phyloP scores from a whole-genome alignment of 441 rosid species.

The Populus hybrid region DNA sequence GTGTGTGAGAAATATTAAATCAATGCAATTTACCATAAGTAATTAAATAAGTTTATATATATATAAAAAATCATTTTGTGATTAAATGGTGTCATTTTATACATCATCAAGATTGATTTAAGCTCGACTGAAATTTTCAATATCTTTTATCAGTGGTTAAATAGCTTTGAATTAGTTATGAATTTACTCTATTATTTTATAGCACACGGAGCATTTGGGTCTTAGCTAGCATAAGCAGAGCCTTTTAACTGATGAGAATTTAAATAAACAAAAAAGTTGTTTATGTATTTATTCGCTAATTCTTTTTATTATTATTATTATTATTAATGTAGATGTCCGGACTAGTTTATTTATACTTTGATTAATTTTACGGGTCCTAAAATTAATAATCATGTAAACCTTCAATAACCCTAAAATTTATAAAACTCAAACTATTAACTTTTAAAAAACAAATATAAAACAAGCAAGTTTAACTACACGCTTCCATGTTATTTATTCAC shows the following conservation, averaged over 20 bases:
- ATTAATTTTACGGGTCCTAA: rapidly evolving
- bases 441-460: no score
- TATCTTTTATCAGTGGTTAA: background rate
- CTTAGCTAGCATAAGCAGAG: background rate
- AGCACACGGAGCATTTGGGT: background rate
- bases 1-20: background rate
- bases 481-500: no score
- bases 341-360: no score
- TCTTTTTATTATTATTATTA: no score
- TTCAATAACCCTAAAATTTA: no score
- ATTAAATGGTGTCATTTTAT: background rate
- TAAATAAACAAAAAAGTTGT: background rate
- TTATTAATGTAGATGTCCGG: no score
- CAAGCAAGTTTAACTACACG: no score
- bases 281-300: no score
- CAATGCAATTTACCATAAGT: background rate
- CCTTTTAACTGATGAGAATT: background rate
- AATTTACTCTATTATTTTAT: background rate
- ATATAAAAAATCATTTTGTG: background rate
- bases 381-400: no score
- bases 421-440: no score
- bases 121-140: background rate
- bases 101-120: background rate
- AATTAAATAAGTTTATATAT: background rate
- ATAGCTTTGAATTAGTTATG: background rate